Conservation (phyloP, 78 protist species). For the Pigoraptor vietnamica region DNA sequence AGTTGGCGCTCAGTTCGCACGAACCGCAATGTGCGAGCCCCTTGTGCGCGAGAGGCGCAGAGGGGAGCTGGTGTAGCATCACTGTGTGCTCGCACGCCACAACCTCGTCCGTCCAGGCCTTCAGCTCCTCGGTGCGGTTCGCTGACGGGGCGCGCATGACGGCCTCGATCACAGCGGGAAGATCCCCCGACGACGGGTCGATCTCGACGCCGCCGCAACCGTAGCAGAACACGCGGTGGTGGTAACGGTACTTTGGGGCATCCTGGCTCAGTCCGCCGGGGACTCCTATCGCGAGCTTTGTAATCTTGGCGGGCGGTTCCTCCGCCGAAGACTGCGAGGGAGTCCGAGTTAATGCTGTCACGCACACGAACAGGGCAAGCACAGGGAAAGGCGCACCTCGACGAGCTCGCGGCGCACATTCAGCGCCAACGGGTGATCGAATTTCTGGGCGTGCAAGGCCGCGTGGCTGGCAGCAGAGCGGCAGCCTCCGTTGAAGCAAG, state of each 20-base stretch:
- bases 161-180: not conserved
- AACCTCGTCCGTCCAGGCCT: not conserved
- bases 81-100: not conserved
- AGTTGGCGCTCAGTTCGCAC: slow-evolving; percentile 52
- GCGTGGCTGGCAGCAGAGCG: not conserved
- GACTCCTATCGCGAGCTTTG: not conserved
- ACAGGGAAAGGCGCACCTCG: not conserved
- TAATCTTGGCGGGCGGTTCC: not conserved
- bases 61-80: not conserved
- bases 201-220: not conserved
- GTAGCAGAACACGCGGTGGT: not conserved
- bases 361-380: not conserved
- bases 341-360: no score
- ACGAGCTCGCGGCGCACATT: not conserved
- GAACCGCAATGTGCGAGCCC: slow-evolving; percentile 21
- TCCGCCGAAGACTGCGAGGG: no score
- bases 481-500: not conserved
- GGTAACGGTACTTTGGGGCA: not conserved
- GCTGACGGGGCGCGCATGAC: not conserved
- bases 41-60: not conserved
- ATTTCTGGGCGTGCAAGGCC: not conserved
- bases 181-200: not conserved
- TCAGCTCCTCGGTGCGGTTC: not conserved
- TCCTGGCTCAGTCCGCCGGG: not conserved
- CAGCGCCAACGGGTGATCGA: not conserved